Base-by-base conservation (phyloP, 2,329 filamentous ascomycete genomes). In the Curvularia verruculosa region DNA sequence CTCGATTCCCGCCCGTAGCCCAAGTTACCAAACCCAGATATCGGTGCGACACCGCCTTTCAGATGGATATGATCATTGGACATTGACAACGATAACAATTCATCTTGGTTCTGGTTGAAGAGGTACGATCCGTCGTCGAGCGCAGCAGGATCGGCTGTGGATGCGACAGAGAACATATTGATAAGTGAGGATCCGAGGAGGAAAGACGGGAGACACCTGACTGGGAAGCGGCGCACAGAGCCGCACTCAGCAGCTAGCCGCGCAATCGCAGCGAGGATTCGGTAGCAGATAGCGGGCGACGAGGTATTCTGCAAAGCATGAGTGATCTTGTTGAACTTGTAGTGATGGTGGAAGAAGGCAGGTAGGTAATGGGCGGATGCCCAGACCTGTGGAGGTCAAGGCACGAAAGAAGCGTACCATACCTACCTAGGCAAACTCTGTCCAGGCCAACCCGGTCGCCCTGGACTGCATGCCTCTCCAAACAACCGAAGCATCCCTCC, bases 1-100 rank as follows among this genome's bases (percentile, higher is more conserved):
- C 68, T 70, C 26, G 76, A 77, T 64, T 77, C 75, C 66, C 71
- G 70, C 52, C 63, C 65, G 70, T 77, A 78, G 55, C 66, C 73
- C 55, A 77, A 59, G 63, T 69, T 69, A 64, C 73, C 69, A 67
- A 77, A 71, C 59, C 66, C 68, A 51, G 69, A 56, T 58, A 75
- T 72, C 29, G 71, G 61, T 58, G 66, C 62, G 45, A 68, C 65
- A 49, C 67, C 61, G 52, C 62, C 61, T 64, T 76, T 77, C 55
- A 76, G 53, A 60, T 73, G 66, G 57, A 68, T 66, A 59, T 58
- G 67, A 59, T 73, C 71, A 64, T 71, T 67, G 52, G 70, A 61
- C 62, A 75, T 66, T 41, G 73, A 65, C 50, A 74, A 65, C 52
- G 72, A 68, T 39, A 75, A 52, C 50, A 74, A 56, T 44, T 65